Evolutionary conservation across 192 early-diverging fungal species (phyloP), one percentile per base, ranked within the genome.

Genomic region (Chytriomyces sp.): DNA sequence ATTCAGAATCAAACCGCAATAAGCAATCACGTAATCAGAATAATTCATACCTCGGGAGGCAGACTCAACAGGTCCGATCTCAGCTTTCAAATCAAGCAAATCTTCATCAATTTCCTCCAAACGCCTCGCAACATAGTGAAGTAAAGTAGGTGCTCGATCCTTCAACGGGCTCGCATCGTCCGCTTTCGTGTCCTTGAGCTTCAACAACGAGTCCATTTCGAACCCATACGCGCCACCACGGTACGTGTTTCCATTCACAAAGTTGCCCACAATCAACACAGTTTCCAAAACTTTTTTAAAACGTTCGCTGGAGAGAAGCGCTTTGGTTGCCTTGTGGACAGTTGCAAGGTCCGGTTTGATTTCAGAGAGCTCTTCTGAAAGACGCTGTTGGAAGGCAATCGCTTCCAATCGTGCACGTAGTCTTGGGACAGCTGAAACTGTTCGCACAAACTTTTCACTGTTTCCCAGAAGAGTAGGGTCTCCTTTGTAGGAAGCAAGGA

Each of bases 191-290:
- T 87, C 84, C 61, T 83, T 80, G 9, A 88, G 71, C 79, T 70
- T 67, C 10, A 84, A 57, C 28, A 89, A 67, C 1, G 79, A 76
- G 23, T 82, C 77, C 26, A 89, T 18, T 62, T 80, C 72, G 67
- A 89, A 89, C 13, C 87, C 87, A 62, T 74, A 75, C 48, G 87
- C 87, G 16, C 85, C 77, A 2, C 87, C 87, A 16, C 87, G 68
- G 77, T 84, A 89, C 10, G 84, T 78, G 45, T 75, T 69, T 9
- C 77, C 82, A 64, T 89, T 89, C 9, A 89, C 53, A 62, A 81
- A 89, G 72, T 89, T 89, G 5, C 87, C 87, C 59, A 89, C 57
- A 0, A 87, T 76, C 47, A 89, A 70, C 6, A 84, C 77, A 13
- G 63, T 16, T 69, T 86, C 63, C n/a, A 89, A 67, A 5, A 86